A percentile compares a stretch with the other conserved stretches of the same genome.
Conservation (phyloP, 176 grass and related monocot genomes). For the Typha latifolia region DNA sequence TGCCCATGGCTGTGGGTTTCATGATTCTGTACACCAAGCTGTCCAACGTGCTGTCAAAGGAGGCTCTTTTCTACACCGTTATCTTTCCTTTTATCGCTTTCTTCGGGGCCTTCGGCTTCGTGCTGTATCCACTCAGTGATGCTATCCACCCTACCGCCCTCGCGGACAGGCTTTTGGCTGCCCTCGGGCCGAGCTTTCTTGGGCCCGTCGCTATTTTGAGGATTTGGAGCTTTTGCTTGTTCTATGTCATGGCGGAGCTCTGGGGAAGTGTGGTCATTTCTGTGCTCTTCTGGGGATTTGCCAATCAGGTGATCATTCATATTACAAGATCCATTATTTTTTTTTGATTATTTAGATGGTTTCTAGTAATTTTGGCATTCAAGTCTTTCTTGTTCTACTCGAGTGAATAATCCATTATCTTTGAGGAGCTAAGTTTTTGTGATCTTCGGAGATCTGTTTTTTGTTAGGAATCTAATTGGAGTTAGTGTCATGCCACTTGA, state of each 20-base stretch:
- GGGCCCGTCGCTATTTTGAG: slow-evolving; percentile 75
- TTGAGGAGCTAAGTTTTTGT: no score
- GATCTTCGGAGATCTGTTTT: no score
- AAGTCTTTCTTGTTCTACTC: no score
- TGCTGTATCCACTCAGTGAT: slow-evolving; percentile 77
- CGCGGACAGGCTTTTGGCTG: slow-evolving; percentile 49
- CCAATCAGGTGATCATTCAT: slow-evolving; percentile 59
- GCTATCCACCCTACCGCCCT: slow-evolving; percentile 80
- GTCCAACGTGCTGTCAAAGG: slow-evolving; percentile 71
- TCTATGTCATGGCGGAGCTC: slow-evolving; percentile 96
- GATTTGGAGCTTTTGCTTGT: slow-evolving; percentile 96
- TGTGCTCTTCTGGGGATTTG: slow-evolving; percentile 93
- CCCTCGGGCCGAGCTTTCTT: slow-evolving; percentile 72
- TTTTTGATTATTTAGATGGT: no score
- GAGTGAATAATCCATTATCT: no score
- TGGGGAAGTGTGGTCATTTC: slow-evolving; percentile 98
- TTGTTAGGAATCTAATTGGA: no score
- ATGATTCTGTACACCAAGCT: slow-evolving; percentile 99
- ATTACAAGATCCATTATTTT: no score
- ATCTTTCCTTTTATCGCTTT: slow-evolving; percentile 96
- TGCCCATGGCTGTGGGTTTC: slow-evolving; percentile 96
- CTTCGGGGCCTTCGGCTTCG: slow-evolving; percentile 65
- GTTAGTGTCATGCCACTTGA: no score
- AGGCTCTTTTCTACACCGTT: slow-evolving; percentile 90
- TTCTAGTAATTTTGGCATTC: no score